Conservation (phyloP, 2,329 filamentous ascomycete genomes). For the Ophiostoma sp. region DNA sequence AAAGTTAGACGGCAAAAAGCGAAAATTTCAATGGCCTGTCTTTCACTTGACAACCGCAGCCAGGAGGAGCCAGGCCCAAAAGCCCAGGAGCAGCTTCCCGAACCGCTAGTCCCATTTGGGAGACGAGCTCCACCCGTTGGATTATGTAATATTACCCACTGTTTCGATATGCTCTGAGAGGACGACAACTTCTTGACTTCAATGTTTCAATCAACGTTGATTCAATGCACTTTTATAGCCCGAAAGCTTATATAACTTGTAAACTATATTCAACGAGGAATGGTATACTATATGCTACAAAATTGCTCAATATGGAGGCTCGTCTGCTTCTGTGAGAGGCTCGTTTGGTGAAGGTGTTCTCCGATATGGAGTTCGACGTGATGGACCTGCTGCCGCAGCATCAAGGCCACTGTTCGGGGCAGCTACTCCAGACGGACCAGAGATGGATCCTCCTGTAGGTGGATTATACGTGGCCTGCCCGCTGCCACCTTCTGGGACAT, state of each 20-base stretch:
- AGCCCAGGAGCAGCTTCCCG: background rate
- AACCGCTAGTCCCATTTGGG: background rate
- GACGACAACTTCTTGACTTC: background rate
- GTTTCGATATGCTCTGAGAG: background rate
- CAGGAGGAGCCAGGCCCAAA: too few relatives aligned
- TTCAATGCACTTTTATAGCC: background rate
- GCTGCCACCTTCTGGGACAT: background rate
- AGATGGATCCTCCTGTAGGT: background rate
- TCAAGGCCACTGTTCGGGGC: background rate
- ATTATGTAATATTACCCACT: background rate
- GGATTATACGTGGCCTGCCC: background rate
- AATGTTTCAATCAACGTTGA: background rate
- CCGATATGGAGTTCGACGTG: slow-evolving; percentile 7
- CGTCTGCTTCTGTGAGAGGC: slow-evolving; percentile 6
- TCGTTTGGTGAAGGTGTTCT: slow-evolving; percentile 18
- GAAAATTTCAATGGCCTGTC: slow-evolving; percentile 16
- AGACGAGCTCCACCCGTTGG: background rate
- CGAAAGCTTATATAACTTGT: background rate
- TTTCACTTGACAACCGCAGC: background rate
- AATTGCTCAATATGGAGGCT: background rate
- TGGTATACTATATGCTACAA: background rate
- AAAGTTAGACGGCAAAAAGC: slow-evolving; percentile 13
- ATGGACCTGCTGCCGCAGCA: background rate
- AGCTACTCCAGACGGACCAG: background rate
- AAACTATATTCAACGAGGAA: background rate